phyloP scores from a whole-genome alignment of 495 filamentous ascomycete species.

The Lepraria neglecta region DNA sequence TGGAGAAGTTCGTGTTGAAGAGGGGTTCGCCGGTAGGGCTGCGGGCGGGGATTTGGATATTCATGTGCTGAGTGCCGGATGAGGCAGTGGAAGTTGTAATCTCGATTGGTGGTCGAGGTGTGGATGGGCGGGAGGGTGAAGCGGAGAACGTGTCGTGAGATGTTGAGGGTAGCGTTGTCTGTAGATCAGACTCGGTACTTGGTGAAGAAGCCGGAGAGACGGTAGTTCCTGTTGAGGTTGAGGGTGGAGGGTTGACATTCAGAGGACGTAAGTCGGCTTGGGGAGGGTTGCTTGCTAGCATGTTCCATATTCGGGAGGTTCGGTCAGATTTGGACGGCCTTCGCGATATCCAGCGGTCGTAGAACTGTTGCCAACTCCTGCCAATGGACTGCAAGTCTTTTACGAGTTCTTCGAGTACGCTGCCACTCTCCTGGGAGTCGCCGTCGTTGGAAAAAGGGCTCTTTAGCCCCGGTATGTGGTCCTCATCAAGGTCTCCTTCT shows the following conservation, averaged over 20 bases:
- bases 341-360: conserved; percentile 10
- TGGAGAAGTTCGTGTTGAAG: conserved; percentile 1
- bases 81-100: conserved; percentile 25
- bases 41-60: conserved; percentile 25
- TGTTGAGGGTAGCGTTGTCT: background rate
- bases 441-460: background rate
- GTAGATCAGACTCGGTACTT: background rate
- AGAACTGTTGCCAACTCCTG: conserved; percentile 12
- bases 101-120: conserved; percentile 30
- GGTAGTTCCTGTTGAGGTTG: background rate
- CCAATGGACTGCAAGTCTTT: conserved; percentile 23
- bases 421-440: background rate
- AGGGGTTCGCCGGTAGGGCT: background rate
- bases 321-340: background rate
- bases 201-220: background rate
- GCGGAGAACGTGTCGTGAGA: conserved; percentile 8
- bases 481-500: conserved; percentile 39
- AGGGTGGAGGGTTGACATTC: background rate
- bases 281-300: background rate
- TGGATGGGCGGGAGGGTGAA: conserved; percentile 13
- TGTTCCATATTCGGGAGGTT: background rate
- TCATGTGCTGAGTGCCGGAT: conserved; percentile 42
- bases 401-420: conserved; percentile 16
- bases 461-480: conserved; percentile 21
- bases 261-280: background rate